Evolutionary conservation across 805 yeast genomes (phyloP).

Genomic region (Hanseniaspora singularis): DNA sequence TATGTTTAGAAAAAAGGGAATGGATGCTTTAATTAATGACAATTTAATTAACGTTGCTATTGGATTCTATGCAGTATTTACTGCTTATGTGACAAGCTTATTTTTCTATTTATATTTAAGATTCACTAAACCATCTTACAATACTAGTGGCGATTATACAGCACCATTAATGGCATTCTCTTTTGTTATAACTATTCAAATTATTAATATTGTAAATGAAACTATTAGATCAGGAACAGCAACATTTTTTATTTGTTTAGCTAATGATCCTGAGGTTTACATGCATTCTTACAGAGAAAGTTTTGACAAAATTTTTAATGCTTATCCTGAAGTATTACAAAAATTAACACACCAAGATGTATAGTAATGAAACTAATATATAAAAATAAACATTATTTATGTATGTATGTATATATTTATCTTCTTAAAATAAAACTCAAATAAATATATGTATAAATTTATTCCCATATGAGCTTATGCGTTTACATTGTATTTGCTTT

Average conservation of each 20-base stretch:
- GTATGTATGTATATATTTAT: no score
- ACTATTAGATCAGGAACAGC: conserved; percentile 72
- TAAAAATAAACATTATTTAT: neutral
- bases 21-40: conserved; percentile 76
- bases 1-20: conserved; percentile 63
- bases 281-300: conserved; percentile 57
- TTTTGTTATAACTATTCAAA: conserved; percentile 61
- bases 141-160: conserved; percentile 44
- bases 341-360: conserved; percentile 33
- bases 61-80: conserved; percentile 61
- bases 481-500: conserved; percentile 52
- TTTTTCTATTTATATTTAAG: conserved; percentile 54
- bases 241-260: conserved; percentile 72
- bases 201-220: conserved; percentile 58
- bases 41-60: conserved; percentile 68
- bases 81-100: conserved; percentile 53
- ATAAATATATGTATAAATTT: no score
- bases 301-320: conserved; percentile 50
- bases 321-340: conserved; percentile 58
- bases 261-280: conserved; percentile 75
- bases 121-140: conserved; percentile 57
- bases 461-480: no score
- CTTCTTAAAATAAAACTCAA: no score
- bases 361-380: conserved; percentile 9
- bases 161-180: conserved; percentile 68